Percentiles rank a stretch among this genome's conserved stretches.
Conservation (phyloP, 2,329 filamentous ascomycete genomes). For the Ceratocystis lukuohia region DNA sequence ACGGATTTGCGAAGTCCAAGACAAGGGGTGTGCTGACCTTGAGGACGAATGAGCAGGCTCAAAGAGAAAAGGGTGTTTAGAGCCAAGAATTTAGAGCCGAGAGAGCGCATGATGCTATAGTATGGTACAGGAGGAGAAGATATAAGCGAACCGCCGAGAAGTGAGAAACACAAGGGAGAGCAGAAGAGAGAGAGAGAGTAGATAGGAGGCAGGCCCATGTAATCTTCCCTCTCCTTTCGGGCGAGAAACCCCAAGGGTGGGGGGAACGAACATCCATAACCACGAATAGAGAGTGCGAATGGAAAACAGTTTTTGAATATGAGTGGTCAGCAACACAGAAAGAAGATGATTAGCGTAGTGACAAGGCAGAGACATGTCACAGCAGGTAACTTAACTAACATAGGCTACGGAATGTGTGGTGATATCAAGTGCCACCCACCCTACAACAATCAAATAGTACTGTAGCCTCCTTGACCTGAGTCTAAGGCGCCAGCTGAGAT, state of each 20-base stretch:
- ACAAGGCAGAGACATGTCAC: neutral
- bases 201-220: neutral
- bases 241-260: neutral
- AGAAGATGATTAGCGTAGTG: neutral
- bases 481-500: neutral
- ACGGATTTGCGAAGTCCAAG: slow-evolving; percentile 6
- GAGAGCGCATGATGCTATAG: too few relatives aligned
- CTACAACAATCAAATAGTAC: neutral
- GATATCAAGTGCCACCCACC: neutral
- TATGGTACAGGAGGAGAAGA: neutral
- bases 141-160: neutral
- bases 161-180: neutral
- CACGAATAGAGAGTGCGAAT: neutral
- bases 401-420: neutral
- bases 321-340: neutral
- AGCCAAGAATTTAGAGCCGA: neutral
- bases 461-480: neutral
- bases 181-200: neutral
- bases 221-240: neutral
- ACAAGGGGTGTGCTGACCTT: neutral
- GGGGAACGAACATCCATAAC: too few relatives aligned
- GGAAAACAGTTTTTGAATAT: neutral
- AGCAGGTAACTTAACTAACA: neutral
- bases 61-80: neutral
- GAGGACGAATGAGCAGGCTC: neutral